These are phyloP conservation scores for Malus fusca DNA, from an alignment of 306 rosid species.

Conservation along the genomic window DNA sequence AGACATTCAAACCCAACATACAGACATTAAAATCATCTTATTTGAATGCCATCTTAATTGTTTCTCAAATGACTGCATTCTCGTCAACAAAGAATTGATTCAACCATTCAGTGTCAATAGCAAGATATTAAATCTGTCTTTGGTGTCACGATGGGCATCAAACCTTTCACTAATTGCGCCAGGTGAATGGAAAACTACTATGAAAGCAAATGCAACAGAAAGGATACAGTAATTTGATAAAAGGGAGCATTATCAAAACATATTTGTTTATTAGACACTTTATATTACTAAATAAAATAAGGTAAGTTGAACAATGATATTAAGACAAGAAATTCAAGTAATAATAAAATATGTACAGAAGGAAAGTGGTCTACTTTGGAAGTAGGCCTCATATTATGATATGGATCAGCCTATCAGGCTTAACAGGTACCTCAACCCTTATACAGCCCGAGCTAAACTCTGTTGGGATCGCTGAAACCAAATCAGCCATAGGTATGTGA, in stretches of 20 bases:
- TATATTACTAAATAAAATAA: not conserved
- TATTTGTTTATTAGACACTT: not conserved
- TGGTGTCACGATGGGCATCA: not conserved
- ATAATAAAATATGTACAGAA: not conserved
- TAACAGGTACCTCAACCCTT: not conserved
- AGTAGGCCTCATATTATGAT: not conserved
- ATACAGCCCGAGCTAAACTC: not conserved
- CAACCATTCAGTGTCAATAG: not conserved
- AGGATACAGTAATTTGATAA: not conserved
- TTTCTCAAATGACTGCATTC: not conserved
- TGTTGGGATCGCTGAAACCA: not conserved
- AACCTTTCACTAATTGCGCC: not conserved
- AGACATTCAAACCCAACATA: not conserved
- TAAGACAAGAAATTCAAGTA: not conserved
- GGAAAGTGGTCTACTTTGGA: not conserved
- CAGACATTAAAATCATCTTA: not conserved
- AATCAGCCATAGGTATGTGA: not conserved
- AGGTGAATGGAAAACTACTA: not conserved
- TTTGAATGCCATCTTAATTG: not conserved
- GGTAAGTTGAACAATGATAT: not conserved
- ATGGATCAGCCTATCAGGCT: constrained; percentile 1
- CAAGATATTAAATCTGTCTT: not conserved
- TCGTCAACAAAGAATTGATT: not conserved
- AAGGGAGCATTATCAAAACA: not conserved
- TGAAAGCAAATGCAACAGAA: not conserved